A percentile compares a stretch with the other conserved stretches of the same genome.
Evolutionary conservation across 2,329 filamentous ascomycete genomes (phyloP).

Genomic region (Fusarium sp.): DNA sequence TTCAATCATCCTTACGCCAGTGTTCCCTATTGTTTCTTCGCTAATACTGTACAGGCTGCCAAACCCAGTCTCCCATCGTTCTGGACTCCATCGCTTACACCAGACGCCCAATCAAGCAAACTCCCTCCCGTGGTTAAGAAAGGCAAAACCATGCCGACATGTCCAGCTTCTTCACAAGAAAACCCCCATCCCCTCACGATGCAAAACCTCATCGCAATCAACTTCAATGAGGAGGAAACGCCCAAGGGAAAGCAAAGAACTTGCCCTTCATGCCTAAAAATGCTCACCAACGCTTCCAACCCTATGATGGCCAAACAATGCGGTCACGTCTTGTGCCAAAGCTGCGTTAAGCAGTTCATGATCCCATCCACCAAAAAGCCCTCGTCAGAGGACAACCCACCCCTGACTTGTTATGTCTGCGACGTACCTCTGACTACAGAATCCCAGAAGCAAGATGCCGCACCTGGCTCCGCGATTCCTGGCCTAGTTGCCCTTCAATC

Average conservation of each 20-base stretch:
- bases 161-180: constrained; percentile 75
- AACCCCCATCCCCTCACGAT: constrained; percentile 79
- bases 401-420: constrained; percentile 79
- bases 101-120: constrained; percentile 57
- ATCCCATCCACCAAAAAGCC: constrained; percentile 58
- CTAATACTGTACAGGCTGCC: constrained; percentile 55
- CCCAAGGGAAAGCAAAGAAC: constrained; percentile 57
- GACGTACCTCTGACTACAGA: constrained; percentile 74
- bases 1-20: neutral
- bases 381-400: constrained; percentile 57
- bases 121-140: constrained; percentile 67
- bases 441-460: constrained; percentile 51
- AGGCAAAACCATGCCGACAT: constrained; percentile 74
- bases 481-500: constrained; percentile 82
- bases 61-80: constrained; percentile 83
- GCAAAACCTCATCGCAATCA: constrained; percentile 77
- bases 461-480: constrained; percentile 67
- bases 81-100: constrained; percentile 89
- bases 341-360: constrained; percentile 86
- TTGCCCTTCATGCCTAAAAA: constrained; percentile 88
- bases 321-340: constrained; percentile 89
- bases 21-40: constrained; percentile 15
- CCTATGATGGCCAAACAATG: constrained; percentile 87
- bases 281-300: constrained; percentile 81
- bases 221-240: constrained; percentile 76